phyloP scores from a whole-genome alignment of 2,329 filamentous ascomycete species.

The Shiraia sp. region DNA sequence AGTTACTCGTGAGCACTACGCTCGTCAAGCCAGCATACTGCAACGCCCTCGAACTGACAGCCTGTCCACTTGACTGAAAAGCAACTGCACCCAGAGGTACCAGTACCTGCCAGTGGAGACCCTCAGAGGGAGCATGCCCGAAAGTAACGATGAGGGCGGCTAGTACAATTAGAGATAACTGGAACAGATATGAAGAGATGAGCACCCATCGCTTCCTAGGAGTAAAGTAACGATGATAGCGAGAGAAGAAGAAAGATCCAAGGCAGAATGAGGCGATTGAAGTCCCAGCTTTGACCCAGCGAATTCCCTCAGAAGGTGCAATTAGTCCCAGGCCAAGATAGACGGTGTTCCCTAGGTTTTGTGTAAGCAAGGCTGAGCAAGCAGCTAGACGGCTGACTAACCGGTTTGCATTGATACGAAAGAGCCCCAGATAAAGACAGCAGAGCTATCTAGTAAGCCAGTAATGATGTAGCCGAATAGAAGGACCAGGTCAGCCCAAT shows the following conservation, averaged over 20 bases:
- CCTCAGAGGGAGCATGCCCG: conserved; percentile 41
- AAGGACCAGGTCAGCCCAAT: conserved; percentile 69
- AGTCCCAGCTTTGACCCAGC: conserved; percentile 73
- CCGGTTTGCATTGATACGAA: conserved; percentile 87
- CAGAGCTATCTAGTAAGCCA: conserved; percentile 74
- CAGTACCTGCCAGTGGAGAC: conserved; percentile 57
- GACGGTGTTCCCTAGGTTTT: conserved; percentile 67
- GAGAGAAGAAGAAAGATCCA: conserved; percentile 72
- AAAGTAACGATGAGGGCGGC: conserved; percentile 51
- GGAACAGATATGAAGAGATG: conserved; percentile 48
- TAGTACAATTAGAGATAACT: conserved; percentile 47
- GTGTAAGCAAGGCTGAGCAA: conserved; percentile 15
- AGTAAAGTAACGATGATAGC: conserved; percentile 67
- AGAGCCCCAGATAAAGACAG: conserved; percentile 75
- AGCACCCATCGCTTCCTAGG: conserved; percentile 69
- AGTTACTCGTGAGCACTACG: conserved; percentile 79
- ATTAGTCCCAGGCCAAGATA: conserved; percentile 77
- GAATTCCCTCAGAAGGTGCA: conserved; percentile 55
- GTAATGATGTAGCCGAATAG: conserved; percentile 77
- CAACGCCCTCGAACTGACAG: conserved; percentile 72
- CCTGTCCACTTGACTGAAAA: conserved; percentile 78
- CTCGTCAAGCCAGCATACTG: conserved; percentile 73
- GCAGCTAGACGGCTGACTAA: conserved; percentile 35
- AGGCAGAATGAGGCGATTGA: conserved; percentile 73
- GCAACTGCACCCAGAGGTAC: conserved; percentile 71